These are phyloP conservation scores for Leccinellum luteum DNA, from an alignment of 768 basidiomycete genomes.

Conservation along the genomic window DNA sequence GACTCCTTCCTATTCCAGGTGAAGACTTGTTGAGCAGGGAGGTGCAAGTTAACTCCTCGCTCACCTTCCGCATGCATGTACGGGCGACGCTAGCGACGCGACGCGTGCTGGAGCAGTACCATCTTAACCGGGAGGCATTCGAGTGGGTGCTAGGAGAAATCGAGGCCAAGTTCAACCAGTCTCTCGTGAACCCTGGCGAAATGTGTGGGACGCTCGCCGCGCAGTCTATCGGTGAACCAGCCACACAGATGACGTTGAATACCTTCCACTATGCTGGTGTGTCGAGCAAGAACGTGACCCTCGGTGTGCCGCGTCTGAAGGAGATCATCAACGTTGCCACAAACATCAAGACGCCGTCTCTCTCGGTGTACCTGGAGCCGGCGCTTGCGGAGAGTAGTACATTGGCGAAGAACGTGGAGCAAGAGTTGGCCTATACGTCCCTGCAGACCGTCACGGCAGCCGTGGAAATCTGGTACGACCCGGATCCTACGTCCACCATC, in stretches of 20 bases:
- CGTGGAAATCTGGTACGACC: conserved; percentile 98
- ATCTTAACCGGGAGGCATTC: conserved; percentile 89
- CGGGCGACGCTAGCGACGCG: conserved; percentile 86
- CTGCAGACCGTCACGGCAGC: conserved; percentile 91
- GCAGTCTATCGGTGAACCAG: conserved; percentile 98
- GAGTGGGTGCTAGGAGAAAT: conserved; percentile 97
- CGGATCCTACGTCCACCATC: conserved; percentile 85
- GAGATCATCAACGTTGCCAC: conserved; percentile 99
- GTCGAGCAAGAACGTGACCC: conserved; percentile 98
- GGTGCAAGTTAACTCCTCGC: conserved; percentile 84
- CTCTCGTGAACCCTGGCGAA: conserved; percentile 90
- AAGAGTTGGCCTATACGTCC: conserved; percentile 91
- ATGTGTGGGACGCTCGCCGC: conserved; percentile 99
- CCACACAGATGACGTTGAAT: conserved; percentile 99
- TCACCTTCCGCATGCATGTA: conserved; percentile 92
- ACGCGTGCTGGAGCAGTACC: conserved; percentile 83
- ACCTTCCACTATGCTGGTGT: conserved; percentile 99
- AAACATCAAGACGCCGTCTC: conserved; percentile 97
- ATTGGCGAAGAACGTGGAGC: conserved; percentile 87
- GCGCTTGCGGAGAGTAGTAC: conserved; percentile 58
- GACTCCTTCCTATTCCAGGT: conserved; percentile 86
- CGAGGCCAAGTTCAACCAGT: conserved; percentile 93
- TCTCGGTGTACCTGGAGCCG: conserved; percentile 85
- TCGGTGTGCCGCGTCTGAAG: conserved; percentile 98
- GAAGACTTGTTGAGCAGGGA: conserved; percentile 70